Percentiles rank a stretch among this genome's conserved stretches.
Evolutionary conservation across 1,284 basidiomycete genomes (phyloP).

Genomic region (Heliocybe sulcata): DNA sequence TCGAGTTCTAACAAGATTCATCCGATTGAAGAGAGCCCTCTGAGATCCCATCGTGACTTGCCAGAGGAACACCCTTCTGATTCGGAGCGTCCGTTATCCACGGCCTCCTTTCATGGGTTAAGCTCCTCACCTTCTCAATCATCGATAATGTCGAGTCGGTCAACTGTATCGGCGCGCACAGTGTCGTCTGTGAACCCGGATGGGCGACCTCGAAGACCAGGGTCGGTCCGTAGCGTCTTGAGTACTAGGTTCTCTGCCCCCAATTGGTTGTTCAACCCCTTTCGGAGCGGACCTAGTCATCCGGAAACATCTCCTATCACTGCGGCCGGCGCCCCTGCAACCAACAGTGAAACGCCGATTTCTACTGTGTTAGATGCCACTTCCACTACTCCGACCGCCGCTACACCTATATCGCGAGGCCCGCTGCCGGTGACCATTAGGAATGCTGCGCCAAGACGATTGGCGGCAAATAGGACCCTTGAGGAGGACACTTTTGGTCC

Average conservation of each 20-base stretch:
- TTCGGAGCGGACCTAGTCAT: constrained; percentile 54
- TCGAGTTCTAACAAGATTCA: constrained; percentile 41
- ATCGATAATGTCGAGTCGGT: constrained; percentile 52
- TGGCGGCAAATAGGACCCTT: constrained; percentile 37
- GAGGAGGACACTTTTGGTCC: constrained; percentile 47
- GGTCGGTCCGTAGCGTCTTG: constrained; percentile 25
- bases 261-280: constrained; percentile 71
- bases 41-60: constrained; percentile 36
- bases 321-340: constrained; percentile 28
- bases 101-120: constrained; percentile 26
- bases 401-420: constrained; percentile 18
- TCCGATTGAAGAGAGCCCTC: constrained; percentile 66
- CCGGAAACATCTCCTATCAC: constrained; percentile 50
- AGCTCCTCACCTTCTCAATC: constrained; percentile 68
- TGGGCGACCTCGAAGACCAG: constrained; percentile 20
- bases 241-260: constrained; percentile 54
- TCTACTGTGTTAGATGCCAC: constrained; percentile 5
- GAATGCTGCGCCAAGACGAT: constrained; percentile 29
- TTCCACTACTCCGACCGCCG: constrained; percentile 2
- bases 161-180: constrained; percentile 26
- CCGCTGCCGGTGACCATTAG: constrained; percentile 51
- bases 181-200: constrained; percentile 23
- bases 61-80: constrained; percentile 31
- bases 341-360: constrained; percentile 16
- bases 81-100: constrained; percentile 24